Evolutionary conservation across 176 grass and related monocot species (phyloP), one percentile per base, ranked within the genome.

Genomic region (Pontederia paniculata): DNA sequence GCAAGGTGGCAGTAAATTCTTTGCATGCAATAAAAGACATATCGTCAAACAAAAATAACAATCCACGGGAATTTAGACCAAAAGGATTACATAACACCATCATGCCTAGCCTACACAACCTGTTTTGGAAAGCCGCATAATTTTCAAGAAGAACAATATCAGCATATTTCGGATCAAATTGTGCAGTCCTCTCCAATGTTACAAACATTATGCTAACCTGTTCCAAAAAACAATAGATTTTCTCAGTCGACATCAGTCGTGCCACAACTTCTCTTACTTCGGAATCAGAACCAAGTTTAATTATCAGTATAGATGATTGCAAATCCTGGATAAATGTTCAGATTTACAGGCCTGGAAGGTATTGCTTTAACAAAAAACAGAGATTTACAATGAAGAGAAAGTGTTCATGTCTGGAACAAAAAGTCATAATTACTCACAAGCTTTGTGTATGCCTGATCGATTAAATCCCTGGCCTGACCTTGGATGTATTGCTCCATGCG

Each of bases 131-230:
- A 58, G 91, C 86, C 60, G 91, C 91, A 60, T 97, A 90, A 65
- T 97, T 97, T 73, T 90, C 86, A 23, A 97, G 71, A 43, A 87
- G 85, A 66, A 90, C 78, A 72, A 97, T 90, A 60, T 97, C 91
- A 65, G 65, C 66, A 74, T 97, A 90, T 69, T 97, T 90, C 18
- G 86, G 80, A 22, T 97, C 86, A 58, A 84, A 66, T 74, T 90
- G 91, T 80, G 86, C 85, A 70, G 81, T 79, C 76, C 82, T 90
- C 77, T 97, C 91, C 62, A 97, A 69, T 48, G 75, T 86, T 8
- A 90, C 86, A 84, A 97, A 97, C 86, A 97, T 97, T 68, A 89
- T 84, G 54, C 66, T 89, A 12, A 89, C 85, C 85, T 89, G 62
- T 65, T 70, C 52, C 51, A 23, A 42, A 70, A 23, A 65, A 15